Percentiles rank a stretch among this genome's conserved stretches.
These are phyloP conservation scores for Dichomitus squalens DNA, from an alignment of 1,284 basidiomycete genomes.

Conservation along the genomic window DNA sequence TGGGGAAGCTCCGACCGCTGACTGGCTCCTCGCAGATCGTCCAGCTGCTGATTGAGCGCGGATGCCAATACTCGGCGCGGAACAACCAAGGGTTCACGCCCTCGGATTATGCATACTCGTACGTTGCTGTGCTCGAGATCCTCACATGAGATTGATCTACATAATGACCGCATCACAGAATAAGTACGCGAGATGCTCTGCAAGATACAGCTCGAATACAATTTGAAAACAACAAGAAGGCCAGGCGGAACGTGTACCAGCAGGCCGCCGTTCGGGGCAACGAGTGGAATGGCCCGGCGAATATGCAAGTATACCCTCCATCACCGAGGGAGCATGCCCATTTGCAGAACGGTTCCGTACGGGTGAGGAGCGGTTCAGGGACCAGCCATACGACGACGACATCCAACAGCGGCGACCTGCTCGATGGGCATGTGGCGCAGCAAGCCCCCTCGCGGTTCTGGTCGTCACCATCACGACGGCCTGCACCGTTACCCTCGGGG, in stretches of 20 bases:
- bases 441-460: constrained; percentile 42
- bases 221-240: constrained; percentile 77
- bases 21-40: constrained; percentile 57
- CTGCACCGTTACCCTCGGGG: constrained; percentile 34
- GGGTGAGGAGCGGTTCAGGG: constrained; percentile 79
- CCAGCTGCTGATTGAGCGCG: constrained; percentile 85
- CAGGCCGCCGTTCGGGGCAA: constrained; percentile 66
- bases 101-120: constrained; percentile 92
- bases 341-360: constrained; percentile 35
- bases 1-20: constrained; percentile 9
- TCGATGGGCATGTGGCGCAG: constrained; percentile 38
- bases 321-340: constrained; percentile 25
- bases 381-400: constrained; percentile 73
- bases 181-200: constrained; percentile 72
- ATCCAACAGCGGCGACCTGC: constrained; percentile 71
- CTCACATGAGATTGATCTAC: background rate
- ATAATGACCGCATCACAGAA: constrained; percentile 39
- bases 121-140: constrained; percentile 34
- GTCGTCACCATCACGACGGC: constrained; percentile 35
- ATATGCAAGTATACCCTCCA: constrained; percentile 33
- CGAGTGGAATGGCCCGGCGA: constrained; percentile 51
- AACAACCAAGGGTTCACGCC: constrained; percentile 93
- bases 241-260: constrained; percentile 64
- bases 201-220: constrained; percentile 77
- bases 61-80: constrained; percentile 78